phyloP scores from a whole-genome alignment of 2,329 filamentous ascomycete species.

The Aureobasidium zeae region DNA sequence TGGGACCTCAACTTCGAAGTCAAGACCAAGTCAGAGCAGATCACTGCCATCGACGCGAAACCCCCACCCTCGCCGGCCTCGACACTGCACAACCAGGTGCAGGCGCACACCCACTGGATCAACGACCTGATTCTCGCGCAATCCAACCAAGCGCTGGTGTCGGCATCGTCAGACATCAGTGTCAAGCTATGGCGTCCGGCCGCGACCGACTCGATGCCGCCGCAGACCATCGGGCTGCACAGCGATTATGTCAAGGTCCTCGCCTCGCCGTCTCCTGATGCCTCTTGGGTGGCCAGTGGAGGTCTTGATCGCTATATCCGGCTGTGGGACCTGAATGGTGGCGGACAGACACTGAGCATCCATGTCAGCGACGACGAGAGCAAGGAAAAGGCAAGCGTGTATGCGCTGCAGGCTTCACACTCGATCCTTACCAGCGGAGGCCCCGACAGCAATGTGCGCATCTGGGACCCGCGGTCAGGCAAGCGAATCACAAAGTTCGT shows the following conservation, averaged over 20 bases:
- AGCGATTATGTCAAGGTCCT: constrained; percentile 95
- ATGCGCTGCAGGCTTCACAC: constrained; percentile 72
- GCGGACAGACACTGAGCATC: constrained; percentile 77
- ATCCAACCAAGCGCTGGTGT: constrained; percentile 69
- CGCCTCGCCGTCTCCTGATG: constrained; percentile 60
- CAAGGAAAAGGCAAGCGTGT: constrained; percentile 84
- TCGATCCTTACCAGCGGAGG: constrained; percentile 84
- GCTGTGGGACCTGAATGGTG: constrained; percentile 86
- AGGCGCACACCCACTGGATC: constrained; percentile 91
- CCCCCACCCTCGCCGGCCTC: constrained; percentile 33
- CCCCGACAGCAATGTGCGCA: constrained; percentile 81
- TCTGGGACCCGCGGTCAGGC: constrained; percentile 85
- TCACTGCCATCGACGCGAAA: constrained; percentile 28
- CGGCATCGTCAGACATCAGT: constrained; percentile 85
- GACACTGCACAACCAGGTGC: constrained; percentile 53
- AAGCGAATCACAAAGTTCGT: constrained; percentile 93
- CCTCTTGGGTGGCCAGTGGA: constrained; percentile 86
- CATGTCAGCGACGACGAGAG: constrained; percentile 75
- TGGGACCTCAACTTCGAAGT: constrained; percentile 80
- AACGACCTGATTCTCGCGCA: constrained; percentile 81
- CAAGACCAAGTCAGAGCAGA: constrained; percentile 28
- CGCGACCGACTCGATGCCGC: constrained; percentile 53
- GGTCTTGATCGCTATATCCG: constrained; percentile 87
- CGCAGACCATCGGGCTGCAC: constrained; percentile 80
- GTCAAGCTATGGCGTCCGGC: constrained; percentile 85